Evolutionary conservation across 2,329 filamentous ascomycete genomes (phyloP), one percentile per base, ranked within the genome.

Genomic region (Chrysoporthe austroafricana): DNA sequence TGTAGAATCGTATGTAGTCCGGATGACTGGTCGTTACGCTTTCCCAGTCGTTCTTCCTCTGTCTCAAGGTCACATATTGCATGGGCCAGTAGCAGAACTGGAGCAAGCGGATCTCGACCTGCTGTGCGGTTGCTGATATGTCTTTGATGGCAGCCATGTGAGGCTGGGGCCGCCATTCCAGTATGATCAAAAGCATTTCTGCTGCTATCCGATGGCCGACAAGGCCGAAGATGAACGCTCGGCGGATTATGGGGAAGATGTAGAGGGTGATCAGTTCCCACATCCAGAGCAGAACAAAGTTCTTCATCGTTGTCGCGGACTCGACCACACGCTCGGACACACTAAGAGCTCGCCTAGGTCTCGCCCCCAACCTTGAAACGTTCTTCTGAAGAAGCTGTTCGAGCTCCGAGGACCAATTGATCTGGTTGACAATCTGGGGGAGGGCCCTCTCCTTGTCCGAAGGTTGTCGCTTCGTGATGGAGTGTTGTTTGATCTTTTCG

Each of bases 11-110:
- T 72, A 99, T 99, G 77, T 99, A 99, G 78, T 99, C 96, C 0
- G 95, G 93, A 78, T 99, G 95, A 73, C 91, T 97, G 60, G 91
- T 96, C 0, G 94, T 97, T 66, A 98, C 91, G 77, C 95, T 98
- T 68, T 94, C 92, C 95, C 96, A 98, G 73, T 97, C 93, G 70
- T 90, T 89, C 76, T 97, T 96, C 50, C 94, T 86, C 75, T 92
- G 90, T n/a, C 94, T 90, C 59, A 99, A 80, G 18, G 94, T 98
- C 56, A 95, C 86, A 76, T 98, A 97, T 77, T 99, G 95, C 79
- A 97, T 93, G 2, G 96, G 96, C 94, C 95, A 98, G 78, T 99
- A 99, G 79, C 95, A 98, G 76, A 98, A 98, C 77, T 99, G 96
- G 76, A 98, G 94, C 32, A 99, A 85, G 5, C 96, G 91, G 71